These are phyloP conservation scores for Xylariales sp. DNA, from an alignment of 2,329 filamentous ascomycete genomes.

Conservation along the genomic window DNA sequence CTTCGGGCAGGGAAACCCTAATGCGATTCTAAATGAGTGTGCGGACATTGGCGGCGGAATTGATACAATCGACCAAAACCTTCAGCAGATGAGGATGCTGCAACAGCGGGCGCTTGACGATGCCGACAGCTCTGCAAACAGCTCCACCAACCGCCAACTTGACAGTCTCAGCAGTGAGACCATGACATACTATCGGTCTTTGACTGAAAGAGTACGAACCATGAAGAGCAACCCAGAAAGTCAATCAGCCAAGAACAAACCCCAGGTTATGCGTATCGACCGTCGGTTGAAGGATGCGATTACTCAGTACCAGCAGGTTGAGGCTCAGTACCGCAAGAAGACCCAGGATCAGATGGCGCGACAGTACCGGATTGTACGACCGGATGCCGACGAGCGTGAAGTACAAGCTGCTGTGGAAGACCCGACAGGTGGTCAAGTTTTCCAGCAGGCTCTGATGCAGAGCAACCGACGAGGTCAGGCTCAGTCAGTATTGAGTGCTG, in stretches of 20 bases:
- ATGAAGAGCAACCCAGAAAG: constrained; percentile 81
- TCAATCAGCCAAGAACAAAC: constrained; percentile 65
- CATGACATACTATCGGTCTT: constrained; percentile 74
- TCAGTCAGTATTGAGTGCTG: constrained; percentile 71
- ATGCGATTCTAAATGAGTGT: constrained; percentile 80
- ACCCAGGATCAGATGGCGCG: constrained; percentile 79
- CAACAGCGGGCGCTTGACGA: constrained; percentile 71
- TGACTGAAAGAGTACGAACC: constrained; percentile 73
- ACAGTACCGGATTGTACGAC: constrained; percentile 84
- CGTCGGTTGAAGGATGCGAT: constrained; percentile 76
- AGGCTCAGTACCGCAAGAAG: constrained; percentile 74
- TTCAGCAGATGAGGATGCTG: constrained; percentile 66
- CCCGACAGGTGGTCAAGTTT: constrained; percentile 69
- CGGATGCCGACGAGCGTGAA: constrained; percentile 74
- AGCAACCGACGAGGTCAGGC: constrained; percentile 78
- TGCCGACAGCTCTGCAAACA: constrained; percentile 64
- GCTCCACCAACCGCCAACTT: constrained; percentile 63
- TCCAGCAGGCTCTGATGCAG: constrained; percentile 80
- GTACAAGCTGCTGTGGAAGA: constrained; percentile 74
- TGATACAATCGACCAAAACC: constrained; percentile 65
- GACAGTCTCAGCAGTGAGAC: constrained; percentile 72
- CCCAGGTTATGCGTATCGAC: constrained; percentile 78
- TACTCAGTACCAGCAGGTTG: constrained; percentile 73
- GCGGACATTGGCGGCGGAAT: constrained; percentile 74
- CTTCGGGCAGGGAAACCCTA: constrained; percentile 55